Percentiles rank a stretch among this genome's conserved stretches.
phyloP scores from a whole-genome alignment of 176 grass and related monocot genomes.

The Eragrostis nindensis region DNA sequence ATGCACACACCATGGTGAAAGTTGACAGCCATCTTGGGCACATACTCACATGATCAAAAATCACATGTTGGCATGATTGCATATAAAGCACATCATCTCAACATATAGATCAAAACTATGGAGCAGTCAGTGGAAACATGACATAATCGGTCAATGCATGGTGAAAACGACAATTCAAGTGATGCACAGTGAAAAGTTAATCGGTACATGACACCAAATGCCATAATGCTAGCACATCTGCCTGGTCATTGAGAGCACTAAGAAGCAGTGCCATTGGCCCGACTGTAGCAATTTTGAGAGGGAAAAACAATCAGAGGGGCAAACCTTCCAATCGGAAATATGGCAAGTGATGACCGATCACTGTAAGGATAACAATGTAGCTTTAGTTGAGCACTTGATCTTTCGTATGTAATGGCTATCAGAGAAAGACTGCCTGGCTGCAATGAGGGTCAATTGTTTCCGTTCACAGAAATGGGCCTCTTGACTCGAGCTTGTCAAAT shows the following conservation, averaged over 20 bases:
- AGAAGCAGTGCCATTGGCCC: constrained; percentile 85
- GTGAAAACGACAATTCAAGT: too few relatives aligned
- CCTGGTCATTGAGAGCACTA: constrained; percentile 76
- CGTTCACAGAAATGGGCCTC: background rate
- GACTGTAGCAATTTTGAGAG: constrained; percentile 68
- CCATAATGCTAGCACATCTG: constrained; percentile 57
- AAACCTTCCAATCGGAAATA: constrained; percentile 37
- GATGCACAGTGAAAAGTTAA: too few relatives aligned
- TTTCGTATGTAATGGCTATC: constrained; percentile 11
- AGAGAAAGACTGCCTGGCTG: background rate
- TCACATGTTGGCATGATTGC: too few relatives aligned
- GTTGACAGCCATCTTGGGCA: too few relatives aligned
- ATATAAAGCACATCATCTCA: too few relatives aligned
- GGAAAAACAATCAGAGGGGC: constrained; percentile 42
- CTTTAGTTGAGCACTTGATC: background rate
- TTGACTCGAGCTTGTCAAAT: background rate
- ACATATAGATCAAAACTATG: too few relatives aligned
- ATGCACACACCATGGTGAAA: too few relatives aligned
- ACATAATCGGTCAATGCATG: too few relatives aligned
- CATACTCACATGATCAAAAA: too few relatives aligned
- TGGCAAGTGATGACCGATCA: constrained; percentile 8
- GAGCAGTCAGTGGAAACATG: too few relatives aligned
- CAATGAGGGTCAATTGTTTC: background rate
- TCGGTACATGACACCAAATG: too few relatives aligned
- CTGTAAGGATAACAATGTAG: background rate